These are phyloP conservation scores for Sonneratia caseolaris DNA, from an alignment of 345 rosid genomes.

Conservation along the genomic window DNA sequence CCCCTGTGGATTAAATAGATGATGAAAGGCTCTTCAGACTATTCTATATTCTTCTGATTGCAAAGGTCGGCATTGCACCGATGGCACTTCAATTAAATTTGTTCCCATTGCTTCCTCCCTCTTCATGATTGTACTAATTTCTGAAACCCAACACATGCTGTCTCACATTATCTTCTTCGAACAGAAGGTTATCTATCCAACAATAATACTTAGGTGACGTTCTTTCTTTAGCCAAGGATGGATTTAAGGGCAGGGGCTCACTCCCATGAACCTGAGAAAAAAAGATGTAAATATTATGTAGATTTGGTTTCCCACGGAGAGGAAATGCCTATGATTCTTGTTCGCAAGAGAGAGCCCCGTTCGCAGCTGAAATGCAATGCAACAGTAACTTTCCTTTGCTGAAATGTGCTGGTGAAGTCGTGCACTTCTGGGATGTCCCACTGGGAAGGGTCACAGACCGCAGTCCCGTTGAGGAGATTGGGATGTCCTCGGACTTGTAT, in stretches of 20 bases:
- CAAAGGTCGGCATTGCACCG: background rate
- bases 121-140: background rate
- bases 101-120: background rate
- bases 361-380: background rate
- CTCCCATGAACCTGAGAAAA: too few relatives aligned
- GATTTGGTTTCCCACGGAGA: too few relatives aligned
- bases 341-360: too few relatives aligned
- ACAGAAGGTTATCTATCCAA: too few relatives aligned
- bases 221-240: too few relatives aligned
- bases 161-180: too few relatives aligned
- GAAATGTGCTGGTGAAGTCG: conserved; percentile 38
- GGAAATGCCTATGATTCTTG: too few relatives aligned
- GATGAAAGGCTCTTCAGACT: background rate
- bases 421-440: conserved; percentile 27
- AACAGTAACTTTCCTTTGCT: conserved; percentile 27
- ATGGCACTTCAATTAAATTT: background rate
- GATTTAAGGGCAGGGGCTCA: too few relatives aligned
- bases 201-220: too few relatives aligned
- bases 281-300: too few relatives aligned
- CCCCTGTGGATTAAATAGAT: background rate
- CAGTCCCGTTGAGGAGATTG: conserved; percentile 45
- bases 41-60: background rate
- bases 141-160: too few relatives aligned
- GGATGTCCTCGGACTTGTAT: conserved; percentile 46
- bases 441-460: conserved; percentile 47